Percentiles rank a stretch among this genome's conserved stretches.
These are phyloP conservation scores for Sporothrix inflata DNA, from an alignment of 2,329 filamentous ascomycete species.

Conservation along the genomic window DNA sequence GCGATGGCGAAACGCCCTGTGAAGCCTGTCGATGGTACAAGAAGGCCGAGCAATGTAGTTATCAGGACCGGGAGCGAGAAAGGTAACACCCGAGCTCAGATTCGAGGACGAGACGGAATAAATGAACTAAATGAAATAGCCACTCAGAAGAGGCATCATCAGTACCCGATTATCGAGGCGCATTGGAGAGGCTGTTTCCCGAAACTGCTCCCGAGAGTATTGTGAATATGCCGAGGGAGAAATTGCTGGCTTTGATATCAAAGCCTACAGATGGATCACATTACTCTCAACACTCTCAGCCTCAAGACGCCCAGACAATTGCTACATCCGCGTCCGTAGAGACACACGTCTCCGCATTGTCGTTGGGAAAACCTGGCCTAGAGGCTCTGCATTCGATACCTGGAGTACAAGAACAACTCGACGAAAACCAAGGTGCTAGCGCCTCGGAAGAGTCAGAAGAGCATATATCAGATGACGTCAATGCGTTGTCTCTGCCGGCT, in stretches of 20 bases:
- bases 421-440: neutral
- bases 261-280: neutral
- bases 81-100: neutral
- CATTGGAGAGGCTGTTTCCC: conserved; percentile 10
- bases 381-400: conserved; percentile 11
- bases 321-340: conserved; percentile 6
- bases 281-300: neutral
- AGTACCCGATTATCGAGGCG: neutral
- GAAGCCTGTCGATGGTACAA: conserved; percentile 17
- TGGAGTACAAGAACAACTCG: neutral
- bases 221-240: neutral
- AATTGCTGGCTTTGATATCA: neutral
- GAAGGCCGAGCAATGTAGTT: conserved; percentile 11
- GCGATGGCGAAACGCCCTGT: conserved; percentile 6
- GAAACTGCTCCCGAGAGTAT: neutral
- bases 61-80: neutral
- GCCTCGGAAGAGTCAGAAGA: neutral
- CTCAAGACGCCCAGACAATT: neutral
- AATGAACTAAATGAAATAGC: neutral
- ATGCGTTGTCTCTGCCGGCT: conserved; percentile 12
- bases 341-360: conserved; percentile 1
- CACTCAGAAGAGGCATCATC: neutral
- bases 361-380: neutral
- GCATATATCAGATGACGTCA: conserved; percentile 15
- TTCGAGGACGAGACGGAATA: neutral